A percentile compares a stretch with the other conserved stretches of the same genome.
phyloP scores from a whole-genome alignment of 2,329 filamentous ascomycete species.

The Xylariales sp. region DNA sequence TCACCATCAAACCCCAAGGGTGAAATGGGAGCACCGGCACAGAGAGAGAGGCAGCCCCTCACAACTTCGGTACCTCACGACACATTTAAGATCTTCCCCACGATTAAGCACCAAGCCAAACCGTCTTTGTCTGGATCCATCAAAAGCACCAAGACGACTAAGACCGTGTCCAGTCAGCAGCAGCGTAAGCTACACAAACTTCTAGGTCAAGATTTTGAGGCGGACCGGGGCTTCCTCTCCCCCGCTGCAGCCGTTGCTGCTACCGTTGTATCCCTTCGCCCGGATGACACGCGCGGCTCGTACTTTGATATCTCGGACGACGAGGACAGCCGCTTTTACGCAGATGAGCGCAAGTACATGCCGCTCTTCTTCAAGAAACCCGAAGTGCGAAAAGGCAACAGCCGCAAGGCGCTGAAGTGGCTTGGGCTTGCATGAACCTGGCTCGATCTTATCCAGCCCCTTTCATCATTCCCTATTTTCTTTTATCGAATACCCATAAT shows the following conservation, averaged over 20 bases:
- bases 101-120: slow-evolving; percentile 3
- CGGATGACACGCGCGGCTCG: neutral
- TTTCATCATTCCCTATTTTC: no score
- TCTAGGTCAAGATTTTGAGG: slow-evolving; percentile 14
- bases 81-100: neutral
- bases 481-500: no score
- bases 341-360: slow-evolving; percentile 49
- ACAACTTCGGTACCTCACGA: neutral
- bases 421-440: slow-evolving; percentile 41
- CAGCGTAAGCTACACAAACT: slow-evolving; percentile 21
- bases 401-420: slow-evolving; percentile 50
- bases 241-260: no score
- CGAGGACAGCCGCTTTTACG: slow-evolving; percentile 37
- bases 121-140: slow-evolving; percentile 16
- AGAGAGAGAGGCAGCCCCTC: no score
- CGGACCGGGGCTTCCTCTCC: no score
- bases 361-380: slow-evolving; percentile 39
- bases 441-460: no score
- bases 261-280: no score
- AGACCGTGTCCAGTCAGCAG: no score
- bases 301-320: slow-evolving; percentile 29
- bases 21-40: no score
- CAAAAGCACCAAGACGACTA: slow-evolving; percentile 18
- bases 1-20: slow-evolving; percentile 6
- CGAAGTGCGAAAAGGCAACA: slow-evolving; percentile 33